These are phyloP conservation scores for Penicillium hordei DNA, from an alignment of 2,329 filamentous ascomycete species.

Conservation along the genomic window DNA sequence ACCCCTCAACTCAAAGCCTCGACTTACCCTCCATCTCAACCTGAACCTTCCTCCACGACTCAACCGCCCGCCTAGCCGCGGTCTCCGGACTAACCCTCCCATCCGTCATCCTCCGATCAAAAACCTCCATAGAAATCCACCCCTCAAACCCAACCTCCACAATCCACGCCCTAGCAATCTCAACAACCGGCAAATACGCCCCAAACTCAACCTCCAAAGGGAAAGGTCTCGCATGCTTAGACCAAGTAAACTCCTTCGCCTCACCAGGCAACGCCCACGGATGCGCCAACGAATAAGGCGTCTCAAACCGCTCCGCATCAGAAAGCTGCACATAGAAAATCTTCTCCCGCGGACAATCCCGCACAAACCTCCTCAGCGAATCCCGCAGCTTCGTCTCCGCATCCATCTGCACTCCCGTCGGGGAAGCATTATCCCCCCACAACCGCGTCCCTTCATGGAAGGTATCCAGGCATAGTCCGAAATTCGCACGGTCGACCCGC, in stretches of 20 bases:
- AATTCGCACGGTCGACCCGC: constrained; percentile 35
- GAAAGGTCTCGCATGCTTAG: constrained; percentile 33
- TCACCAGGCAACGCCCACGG: constrained; percentile 33
- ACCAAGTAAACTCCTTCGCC: constrained; percentile 32
- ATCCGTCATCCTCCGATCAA: constrained; percentile 24
- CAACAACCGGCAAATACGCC: constrained; percentile 30
- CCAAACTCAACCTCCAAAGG: constrained; percentile 30
- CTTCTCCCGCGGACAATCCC: constrained; percentile 28
- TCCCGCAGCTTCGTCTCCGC: constrained; percentile 20
- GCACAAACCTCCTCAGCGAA: constrained; percentile 25
- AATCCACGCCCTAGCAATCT: constrained; percentile 32
- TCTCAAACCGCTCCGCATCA: constrained; percentile 36
- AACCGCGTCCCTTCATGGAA: constrained; percentile 37
- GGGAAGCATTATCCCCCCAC: constrained; percentile 32
- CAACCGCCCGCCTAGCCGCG: constrained; percentile 11
- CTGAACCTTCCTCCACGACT: constrained; percentile 24
- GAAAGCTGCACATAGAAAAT: constrained; percentile 40
- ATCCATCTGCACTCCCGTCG: constrained; percentile 27
- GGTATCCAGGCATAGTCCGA: constrained; percentile 40
- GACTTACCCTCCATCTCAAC: constrained; percentile 1
- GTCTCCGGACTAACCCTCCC: constrained; percentile 1
- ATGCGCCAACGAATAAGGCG: constrained; percentile 31
- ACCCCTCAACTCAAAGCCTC: not conserved
- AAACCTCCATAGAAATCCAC: constrained; percentile 37
- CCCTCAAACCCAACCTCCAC: constrained; percentile 30